These are phyloP conservation scores for Trichoderma hamatum DNA, from an alignment of 2,329 filamentous ascomycete genomes.

Conservation along the genomic window DNA sequence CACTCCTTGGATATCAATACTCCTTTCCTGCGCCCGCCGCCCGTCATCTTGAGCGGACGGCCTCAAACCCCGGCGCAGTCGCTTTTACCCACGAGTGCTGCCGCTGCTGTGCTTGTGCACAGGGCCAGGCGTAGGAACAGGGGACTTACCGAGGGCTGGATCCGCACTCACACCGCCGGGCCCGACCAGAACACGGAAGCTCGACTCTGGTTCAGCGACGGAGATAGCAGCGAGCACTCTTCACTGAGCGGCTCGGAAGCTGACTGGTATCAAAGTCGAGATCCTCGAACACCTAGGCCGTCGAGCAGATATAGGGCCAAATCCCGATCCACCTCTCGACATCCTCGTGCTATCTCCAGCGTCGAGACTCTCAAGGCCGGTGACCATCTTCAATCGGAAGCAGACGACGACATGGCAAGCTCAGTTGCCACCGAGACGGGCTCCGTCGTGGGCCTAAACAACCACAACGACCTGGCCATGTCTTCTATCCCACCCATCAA, in stretches of 20 bases:
- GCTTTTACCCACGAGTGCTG: conserved; percentile 50
- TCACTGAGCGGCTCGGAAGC: conserved; percentile 69
- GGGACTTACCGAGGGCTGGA: conserved; percentile 82
- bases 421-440: conserved; percentile 39
- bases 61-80: conserved; percentile 33
- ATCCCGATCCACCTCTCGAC: conserved; percentile 39
- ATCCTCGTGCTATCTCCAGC: conserved; percentile 55
- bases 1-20: conserved; percentile 65
- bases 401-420: conserved; percentile 35
- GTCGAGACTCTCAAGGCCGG: conserved; percentile 57
- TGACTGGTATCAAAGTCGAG: conserved; percentile 55
- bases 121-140: conserved; percentile 60
- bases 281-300: conserved; percentile 53
- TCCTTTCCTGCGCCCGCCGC: conserved; percentile 62
- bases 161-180: conserved; percentile 80
- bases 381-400: conserved; percentile 29
- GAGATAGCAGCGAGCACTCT: conserved; percentile 71
- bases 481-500: conserved; percentile 41
- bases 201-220: conserved; percentile 81
- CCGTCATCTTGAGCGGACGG: conserved; percentile 38
- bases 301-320: conserved; percentile 31
- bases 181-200: conserved; percentile 69
- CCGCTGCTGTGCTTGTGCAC: conserved; percentile 65
- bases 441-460: conserved; percentile 6
- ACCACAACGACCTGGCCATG: conserved; percentile 26